Base-by-base conservation (phyloP, 306 rosid genomes). In the Geum urbanum region DNA sequence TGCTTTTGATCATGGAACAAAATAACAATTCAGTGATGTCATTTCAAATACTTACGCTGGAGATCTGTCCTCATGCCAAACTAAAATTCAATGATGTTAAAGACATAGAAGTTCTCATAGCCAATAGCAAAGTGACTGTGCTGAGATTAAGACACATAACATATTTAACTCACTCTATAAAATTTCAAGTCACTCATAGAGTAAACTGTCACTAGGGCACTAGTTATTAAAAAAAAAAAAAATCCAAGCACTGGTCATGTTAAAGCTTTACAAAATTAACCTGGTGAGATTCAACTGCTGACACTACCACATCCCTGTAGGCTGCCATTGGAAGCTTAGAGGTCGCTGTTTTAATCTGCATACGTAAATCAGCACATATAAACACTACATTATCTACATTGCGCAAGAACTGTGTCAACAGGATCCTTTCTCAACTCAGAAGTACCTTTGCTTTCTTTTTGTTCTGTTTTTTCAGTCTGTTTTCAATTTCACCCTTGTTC, bases 231-330 rank as follows among this genome's bases (percentile, higher is more conserved):
- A 24, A 24, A 24, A 24, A 24, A 24, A 24, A 70, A 65, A 66
- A 53, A 39, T 52, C 51, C 48, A 73, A 63, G 68, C 35, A 73
- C 45, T 27, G 18, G 59, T 32, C 51, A 54, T 44, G 56, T 76
- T 43, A 52, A 11, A 49, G 75, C 32, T 24, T 52, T 41, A 24
- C 27, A 24, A 48, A 65, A 80, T 70, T 78, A 79, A 89, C 99
- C 97, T 95, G 99, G 85, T 95, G 80, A 76, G 96, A 87, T 70
- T 86, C 89, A 72, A 86, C 75, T 13, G 88, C 75, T 41, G 99
- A 83, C 59, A 92, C 76, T 69, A 95, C 89, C 63, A 39, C 78
- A 82, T 89, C 95, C 85, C 60, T 78, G 83, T 80, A 95, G 79
- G 95, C 78, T 24, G 91, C 74, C 79, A 95, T 91, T 24, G 99